phyloP scores from a whole-genome alignment of 352 stramenopile genomes.

The Phytophthora capsici region DNA sequence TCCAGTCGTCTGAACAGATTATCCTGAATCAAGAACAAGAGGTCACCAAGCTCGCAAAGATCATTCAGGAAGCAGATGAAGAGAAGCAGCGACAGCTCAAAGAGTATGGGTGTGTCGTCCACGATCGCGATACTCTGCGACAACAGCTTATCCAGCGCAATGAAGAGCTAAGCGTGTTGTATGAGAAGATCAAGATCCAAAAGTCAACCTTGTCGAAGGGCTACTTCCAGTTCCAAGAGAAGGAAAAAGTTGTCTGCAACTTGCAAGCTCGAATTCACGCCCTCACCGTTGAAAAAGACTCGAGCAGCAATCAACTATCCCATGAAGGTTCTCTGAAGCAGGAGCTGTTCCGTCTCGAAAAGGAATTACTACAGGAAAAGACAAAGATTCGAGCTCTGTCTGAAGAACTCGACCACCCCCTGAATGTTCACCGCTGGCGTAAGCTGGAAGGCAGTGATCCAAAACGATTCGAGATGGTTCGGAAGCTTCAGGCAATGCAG shows the following conservation, averaged over 20 bases:
- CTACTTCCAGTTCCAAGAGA: constrained; percentile 77
- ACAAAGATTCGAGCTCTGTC: constrained; percentile 89
- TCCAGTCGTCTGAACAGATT: constrained; percentile 89
- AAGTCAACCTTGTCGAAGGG: constrained; percentile 86
- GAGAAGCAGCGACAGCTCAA: constrained; percentile 89
- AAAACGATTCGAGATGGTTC: constrained; percentile 88
- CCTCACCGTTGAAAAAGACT: constrained; percentile 61
- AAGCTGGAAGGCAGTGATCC: constrained; percentile 91
- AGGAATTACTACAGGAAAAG: constrained; percentile 82
- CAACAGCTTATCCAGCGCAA: constrained; percentile 90
- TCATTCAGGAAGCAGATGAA: constrained; percentile 92
- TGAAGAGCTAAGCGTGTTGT: constrained; percentile 85
- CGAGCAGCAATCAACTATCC: constrained; percentile 68
- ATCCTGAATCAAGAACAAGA: constrained; percentile 88
- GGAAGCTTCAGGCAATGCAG: constrained; percentile 89
- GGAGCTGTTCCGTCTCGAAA: constrained; percentile 72
- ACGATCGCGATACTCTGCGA: constrained; percentile 86
- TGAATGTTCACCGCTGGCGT: constrained; percentile 94
- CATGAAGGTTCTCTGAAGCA: constrained; percentile 66
- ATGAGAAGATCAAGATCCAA: constrained; percentile 94
- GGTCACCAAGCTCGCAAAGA: constrained; percentile 80
- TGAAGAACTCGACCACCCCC: constrained; percentile 89
- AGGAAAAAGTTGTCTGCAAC: constrained; percentile 56
- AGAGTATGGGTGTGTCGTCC: constrained; percentile 84
- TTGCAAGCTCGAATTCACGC: constrained; percentile 68